phyloP scores from a whole-genome alignment of 2,329 filamentous ascomycete species.

The Trichothecium roseum region DNA sequence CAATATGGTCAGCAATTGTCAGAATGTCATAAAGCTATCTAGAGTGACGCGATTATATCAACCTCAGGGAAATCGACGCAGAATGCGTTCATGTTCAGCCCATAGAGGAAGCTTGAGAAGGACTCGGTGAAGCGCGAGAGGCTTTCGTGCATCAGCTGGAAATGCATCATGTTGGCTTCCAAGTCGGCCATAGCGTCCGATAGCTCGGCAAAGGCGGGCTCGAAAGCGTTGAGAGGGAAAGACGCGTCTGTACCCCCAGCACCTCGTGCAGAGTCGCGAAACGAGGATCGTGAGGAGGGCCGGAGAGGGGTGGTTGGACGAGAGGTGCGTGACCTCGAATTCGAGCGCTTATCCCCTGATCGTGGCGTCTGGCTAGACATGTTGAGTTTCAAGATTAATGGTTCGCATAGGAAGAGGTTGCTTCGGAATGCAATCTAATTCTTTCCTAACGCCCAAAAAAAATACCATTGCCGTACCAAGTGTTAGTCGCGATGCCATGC shows the following conservation, averaged over 20 bases:
- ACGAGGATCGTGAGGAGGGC: slow-evolving; percentile 78
- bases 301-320: slow-evolving; percentile 88
- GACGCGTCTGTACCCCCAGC: slow-evolving; percentile 38
- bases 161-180: slow-evolving; percentile 94
- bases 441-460: too few species aligned
- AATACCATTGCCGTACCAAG: too few species aligned
- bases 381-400: slow-evolving; percentile 1
- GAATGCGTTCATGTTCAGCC: slow-evolving; percentile 97
- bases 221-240: slow-evolving; percentile 70
- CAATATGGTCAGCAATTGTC: background rate
- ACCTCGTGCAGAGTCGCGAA: slow-evolving; percentile 63
- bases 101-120: slow-evolving; percentile 91
- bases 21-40: background rate
- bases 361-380: slow-evolving; percentile 15
- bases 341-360: slow-evolving; percentile 31
- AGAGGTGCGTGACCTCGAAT: slow-evolving; percentile 54
- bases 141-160: slow-evolving; percentile 95
- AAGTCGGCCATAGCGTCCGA: slow-evolving; percentile 91
- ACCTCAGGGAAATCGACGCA: slow-evolving; percentile 97
- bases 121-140: slow-evolving; percentile 88
- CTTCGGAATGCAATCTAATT: too few species aligned
- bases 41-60: slow-evolving; percentile 9
- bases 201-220: slow-evolving; percentile 86
- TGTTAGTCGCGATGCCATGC: background rate
- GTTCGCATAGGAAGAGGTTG: background rate